These are phyloP conservation scores for Wickerhamiella kurtzmanii DNA, from an alignment of 805 yeast species.

Conservation along the genomic window DNA sequence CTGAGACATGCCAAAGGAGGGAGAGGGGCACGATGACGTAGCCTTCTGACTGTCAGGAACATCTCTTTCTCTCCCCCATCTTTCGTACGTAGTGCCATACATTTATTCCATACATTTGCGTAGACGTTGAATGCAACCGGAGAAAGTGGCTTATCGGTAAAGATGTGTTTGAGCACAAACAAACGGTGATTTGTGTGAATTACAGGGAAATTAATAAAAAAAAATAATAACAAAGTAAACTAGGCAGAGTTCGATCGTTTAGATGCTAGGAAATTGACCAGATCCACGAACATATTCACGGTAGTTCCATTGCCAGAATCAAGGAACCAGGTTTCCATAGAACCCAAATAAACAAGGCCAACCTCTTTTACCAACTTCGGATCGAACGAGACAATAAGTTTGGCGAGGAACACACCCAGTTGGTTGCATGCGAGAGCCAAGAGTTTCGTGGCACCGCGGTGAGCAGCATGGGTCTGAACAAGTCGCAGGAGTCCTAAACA, in stretches of 20 bases:
- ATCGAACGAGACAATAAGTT: constrained; percentile 32
- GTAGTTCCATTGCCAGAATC: constrained; percentile 35
- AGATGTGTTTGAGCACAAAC: too few species aligned
- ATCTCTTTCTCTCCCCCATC: too few species aligned
- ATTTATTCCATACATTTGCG: too few species aligned
- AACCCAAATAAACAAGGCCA: constrained; percentile 40
- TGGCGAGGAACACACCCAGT: constrained; percentile 51
- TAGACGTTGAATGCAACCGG: too few species aligned
- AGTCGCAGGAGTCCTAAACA: constrained; percentile 20
- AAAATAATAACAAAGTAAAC: too few species aligned
- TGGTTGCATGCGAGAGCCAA: constrained; percentile 48
- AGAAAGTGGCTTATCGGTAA: too few species aligned
- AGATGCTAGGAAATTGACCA: constrained; percentile 65
- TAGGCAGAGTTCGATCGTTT: too few species aligned
- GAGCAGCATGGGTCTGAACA: constrained; percentile 24
- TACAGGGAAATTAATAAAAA: too few species aligned
- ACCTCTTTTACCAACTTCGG: constrained; percentile 29
- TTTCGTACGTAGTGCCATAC: too few species aligned
- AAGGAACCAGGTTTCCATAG: constrained; percentile 50
- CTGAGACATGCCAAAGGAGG: too few species aligned
- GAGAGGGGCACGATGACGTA: neutral
- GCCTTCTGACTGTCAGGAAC: neutral
- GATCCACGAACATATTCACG: constrained; percentile 54
- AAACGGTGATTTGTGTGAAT: too few species aligned
- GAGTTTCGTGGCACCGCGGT: constrained; percentile 25